Base-by-base conservation (phyloP, 192 early-diverging fungal genomes). In the Coemansia umbellata region DNA sequence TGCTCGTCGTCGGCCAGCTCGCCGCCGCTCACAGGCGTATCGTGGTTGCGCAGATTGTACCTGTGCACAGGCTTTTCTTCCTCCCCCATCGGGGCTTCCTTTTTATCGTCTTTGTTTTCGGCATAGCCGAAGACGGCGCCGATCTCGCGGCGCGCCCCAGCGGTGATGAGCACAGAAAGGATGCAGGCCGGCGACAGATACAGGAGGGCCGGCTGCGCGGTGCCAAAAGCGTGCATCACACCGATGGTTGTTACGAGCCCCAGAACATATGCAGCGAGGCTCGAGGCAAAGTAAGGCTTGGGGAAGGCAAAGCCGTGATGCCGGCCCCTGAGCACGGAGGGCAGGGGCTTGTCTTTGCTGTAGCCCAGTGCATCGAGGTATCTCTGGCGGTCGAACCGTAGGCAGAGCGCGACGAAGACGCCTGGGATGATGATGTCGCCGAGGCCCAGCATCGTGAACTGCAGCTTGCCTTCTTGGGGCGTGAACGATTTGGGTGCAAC, bases 341-440 rank as follows among this genome's bases (percentile, higher is more conserved):
- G 76, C 48, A 78, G 43, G 13, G 59, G 30, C 65, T 82, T 79
- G 9, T 80, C 82, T 18, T 64, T 73, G 8, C 74, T 77, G 31
- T 69, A 81, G 15, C 59, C 71, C 19, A 82, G 65, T 45, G 78
- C 65, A 40, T 76, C 76, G 54, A 91, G 78, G 49, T 84, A 84
- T 48, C 78, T 74, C 66, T 87, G 80, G 23, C 92, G 84, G 79
- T 98, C 95, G 58, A 90, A 97, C 36, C 87, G 79, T 55, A 95
- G 63, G 56, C 91, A 92, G 17, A 98, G 78, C 2, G 93, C 92
- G 3, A 98, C 84, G 67, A 91, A 96, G 50, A 97, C 87, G 58
- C 93, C 95, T 5, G 95, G 95, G 35, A 98, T 87, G 3, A 94
- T 93, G 63, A 98, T 98, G 45, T 98, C 95, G 40, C 95, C 95